A percentile compares a stretch with the other conserved stretches of the same genome.
These are phyloP conservation scores for Lophiotrema nucula DNA, from an alignment of 495 filamentous ascomycete species.

Conservation along the genomic window DNA sequence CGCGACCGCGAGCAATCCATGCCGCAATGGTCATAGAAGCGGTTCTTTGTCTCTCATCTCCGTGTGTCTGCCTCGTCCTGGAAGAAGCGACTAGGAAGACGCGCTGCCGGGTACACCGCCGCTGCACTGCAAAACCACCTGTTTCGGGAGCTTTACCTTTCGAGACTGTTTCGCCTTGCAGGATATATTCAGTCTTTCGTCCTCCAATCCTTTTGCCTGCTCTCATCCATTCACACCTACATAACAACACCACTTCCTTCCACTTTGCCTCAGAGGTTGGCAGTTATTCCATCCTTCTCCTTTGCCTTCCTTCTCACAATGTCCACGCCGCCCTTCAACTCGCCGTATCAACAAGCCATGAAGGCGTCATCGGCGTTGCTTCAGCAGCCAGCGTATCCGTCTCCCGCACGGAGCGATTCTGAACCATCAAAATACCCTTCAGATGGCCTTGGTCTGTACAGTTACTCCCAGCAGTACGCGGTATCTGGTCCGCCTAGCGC, in stretches of 20 bases:
- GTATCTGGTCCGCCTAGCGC: slow-evolving; percentile 9
- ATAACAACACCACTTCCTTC: background rate
- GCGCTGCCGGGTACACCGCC: slow-evolving; percentile 26
- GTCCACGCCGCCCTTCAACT: slow-evolving; percentile 29
- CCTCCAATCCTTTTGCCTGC: background rate
- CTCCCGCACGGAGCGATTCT: slow-evolving; percentile 28
- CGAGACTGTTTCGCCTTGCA: background rate
- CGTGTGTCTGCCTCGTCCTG: slow-evolving; percentile 28
- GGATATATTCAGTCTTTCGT: slow-evolving; percentile 13
- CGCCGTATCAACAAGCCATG: slow-evolving; percentile 30
- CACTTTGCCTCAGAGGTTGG: background rate
- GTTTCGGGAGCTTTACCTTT: background rate
- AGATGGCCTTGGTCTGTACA: slow-evolving; percentile 33
- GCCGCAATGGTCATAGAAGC: slow-evolving; percentile 7
- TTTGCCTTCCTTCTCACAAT: background rate
- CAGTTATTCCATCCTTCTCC: background rate
- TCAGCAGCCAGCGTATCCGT: slow-evolving; percentile 30
- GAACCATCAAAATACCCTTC: slow-evolving; percentile 23
- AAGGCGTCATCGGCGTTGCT: slow-evolving; percentile 10
- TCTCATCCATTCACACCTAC: background rate
- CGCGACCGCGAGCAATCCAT: slow-evolving; percentile 5
- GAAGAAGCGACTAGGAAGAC: slow-evolving; percentile 18
- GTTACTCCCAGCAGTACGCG: slow-evolving; percentile 16
- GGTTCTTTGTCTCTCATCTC: background rate
- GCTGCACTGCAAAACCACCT: slow-evolving; percentile 19